Conservation (phyloP, 1,284 basidiomycete species). For the Clitocybe nebularis region DNA sequence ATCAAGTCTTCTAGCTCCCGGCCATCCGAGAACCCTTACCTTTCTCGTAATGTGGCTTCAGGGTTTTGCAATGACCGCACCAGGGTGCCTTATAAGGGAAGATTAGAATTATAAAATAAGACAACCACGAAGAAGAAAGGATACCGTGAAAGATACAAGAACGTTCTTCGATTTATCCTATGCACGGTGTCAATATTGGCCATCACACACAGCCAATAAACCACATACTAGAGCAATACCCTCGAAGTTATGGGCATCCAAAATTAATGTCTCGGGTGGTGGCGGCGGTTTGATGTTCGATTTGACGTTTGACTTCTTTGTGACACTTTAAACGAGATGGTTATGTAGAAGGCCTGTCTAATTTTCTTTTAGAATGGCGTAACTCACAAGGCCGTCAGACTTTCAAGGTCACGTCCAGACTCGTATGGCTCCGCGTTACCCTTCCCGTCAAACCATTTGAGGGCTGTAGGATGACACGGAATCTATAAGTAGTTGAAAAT, state of each 20-base stretch:
- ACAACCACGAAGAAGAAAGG: slow-evolving; percentile 16
- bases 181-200: slow-evolving; percentile 10
- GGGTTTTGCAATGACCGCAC: slow-evolving; percentile 85
- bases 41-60: slow-evolving; percentile 87
- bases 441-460: slow-evolving; percentile 85
- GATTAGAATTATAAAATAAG: slow-evolving; percentile 5
- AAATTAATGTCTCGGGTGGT: slow-evolving; percentile 66
- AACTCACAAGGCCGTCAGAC: slow-evolving; percentile 71
- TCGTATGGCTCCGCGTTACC: slow-evolving; percentile 73
- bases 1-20: not conserved
- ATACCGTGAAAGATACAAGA: slow-evolving; percentile 86
- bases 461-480: slow-evolving; percentile 43
- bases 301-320: slow-evolving; percentile 75
- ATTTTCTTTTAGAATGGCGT: slow-evolving; percentile 8
- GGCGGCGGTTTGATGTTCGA: slow-evolving; percentile 84
- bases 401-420: slow-evolving; percentile 78
- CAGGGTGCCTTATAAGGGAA: slow-evolving; percentile 58
- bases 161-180: slow-evolving; percentile 79
- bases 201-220: not conserved
- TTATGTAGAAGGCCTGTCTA: not conserved
- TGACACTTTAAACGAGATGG: slow-evolving; percentile 46
- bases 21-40: slow-evolving; percentile 31
- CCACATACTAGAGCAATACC: slow-evolving; percentile 64
- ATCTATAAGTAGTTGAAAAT: not conserved
- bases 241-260: slow-evolving; percentile 75